phyloP scores from a whole-genome alignment of 2,329 filamentous ascomycete species.

The Colletotrichum simmondsii region DNA sequence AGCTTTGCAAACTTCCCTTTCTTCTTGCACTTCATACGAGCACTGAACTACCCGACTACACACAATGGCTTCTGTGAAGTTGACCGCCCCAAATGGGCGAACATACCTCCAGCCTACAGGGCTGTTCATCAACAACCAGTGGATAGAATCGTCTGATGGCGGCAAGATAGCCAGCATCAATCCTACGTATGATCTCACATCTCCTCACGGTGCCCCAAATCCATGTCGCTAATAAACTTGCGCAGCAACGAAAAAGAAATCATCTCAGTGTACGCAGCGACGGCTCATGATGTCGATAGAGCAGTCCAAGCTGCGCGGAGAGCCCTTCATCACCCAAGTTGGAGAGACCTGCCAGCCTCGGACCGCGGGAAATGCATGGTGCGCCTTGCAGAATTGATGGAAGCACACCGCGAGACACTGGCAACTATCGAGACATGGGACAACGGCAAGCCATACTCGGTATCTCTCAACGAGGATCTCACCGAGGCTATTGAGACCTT shows the following conservation, averaged over 20 bases:
- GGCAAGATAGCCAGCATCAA: slow-evolving; percentile 76
- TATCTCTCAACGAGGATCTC: slow-evolving; percentile 73
- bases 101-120: slow-evolving; percentile 79
- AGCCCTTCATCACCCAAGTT: slow-evolving; percentile 74
- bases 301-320: slow-evolving; percentile 77
- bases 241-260: slow-evolving; percentile 72
- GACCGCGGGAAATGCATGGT: slow-evolving; percentile 76
- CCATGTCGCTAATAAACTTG: background rate
- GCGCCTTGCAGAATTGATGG: slow-evolving; percentile 77
- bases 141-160: slow-evolving; percentile 73
- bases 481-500: slow-evolving; percentile 58
- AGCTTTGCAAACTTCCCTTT: background rate
- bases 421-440: slow-evolving; percentile 77
- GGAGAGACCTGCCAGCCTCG: slow-evolving; percentile 74
- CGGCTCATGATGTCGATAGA: slow-evolving; percentile 72
- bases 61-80: background rate
- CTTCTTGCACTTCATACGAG: background rate
- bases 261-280: slow-evolving; percentile 75
- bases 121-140: slow-evolving; percentile 88
- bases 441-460: slow-evolving; percentile 80
- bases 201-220: background rate
- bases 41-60: background rate
- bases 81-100: slow-evolving; percentile 78
- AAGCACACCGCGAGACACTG: slow-evolving; percentile 65
- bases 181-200: slow-evolving; percentile 65